These are phyloP conservation scores for Cystofilobasidium capitatum DNA, from an alignment of 768 basidiomycete genomes.

Conservation along the genomic window DNA sequence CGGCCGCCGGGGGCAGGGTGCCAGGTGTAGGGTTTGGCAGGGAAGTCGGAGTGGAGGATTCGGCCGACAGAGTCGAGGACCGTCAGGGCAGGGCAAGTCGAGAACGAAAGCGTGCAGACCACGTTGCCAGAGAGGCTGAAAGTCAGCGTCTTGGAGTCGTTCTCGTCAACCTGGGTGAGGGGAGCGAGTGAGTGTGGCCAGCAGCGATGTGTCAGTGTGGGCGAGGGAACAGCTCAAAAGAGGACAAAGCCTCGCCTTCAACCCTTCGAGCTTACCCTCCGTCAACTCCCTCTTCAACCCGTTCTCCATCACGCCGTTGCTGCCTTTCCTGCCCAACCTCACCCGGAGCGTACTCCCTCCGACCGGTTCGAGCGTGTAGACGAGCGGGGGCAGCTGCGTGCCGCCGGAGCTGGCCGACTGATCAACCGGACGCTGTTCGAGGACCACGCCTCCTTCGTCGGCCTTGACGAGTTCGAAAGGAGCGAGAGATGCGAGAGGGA, in stretches of 20 bases:
- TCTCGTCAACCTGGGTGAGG: constrained; percentile 1
- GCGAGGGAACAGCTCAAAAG: background rate
- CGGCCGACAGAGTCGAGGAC: constrained; percentile 13
- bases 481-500: background rate
- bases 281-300: background rate
- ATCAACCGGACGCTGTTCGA: background rate
- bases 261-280: background rate
- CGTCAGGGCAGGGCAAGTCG: constrained; percentile 8
- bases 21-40: background rate
- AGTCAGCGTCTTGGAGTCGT: background rate
- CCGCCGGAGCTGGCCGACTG: background rate
- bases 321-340: background rate
- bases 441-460: background rate
- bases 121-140: background rate
- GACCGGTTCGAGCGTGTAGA: constrained; percentile 9
- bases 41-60: constrained; percentile 11
- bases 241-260: background rate
- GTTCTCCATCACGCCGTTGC: background rate
- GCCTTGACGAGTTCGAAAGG: background rate
- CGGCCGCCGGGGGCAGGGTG: background rate
- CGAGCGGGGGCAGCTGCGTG: background rate
- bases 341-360: background rate
- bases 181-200: background rate
- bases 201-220: background rate
- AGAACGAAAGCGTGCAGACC: constrained; percentile 3